Conservation (phyloP, 495 filamentous ascomycete species). For the Tuber melanosporum region DNA sequence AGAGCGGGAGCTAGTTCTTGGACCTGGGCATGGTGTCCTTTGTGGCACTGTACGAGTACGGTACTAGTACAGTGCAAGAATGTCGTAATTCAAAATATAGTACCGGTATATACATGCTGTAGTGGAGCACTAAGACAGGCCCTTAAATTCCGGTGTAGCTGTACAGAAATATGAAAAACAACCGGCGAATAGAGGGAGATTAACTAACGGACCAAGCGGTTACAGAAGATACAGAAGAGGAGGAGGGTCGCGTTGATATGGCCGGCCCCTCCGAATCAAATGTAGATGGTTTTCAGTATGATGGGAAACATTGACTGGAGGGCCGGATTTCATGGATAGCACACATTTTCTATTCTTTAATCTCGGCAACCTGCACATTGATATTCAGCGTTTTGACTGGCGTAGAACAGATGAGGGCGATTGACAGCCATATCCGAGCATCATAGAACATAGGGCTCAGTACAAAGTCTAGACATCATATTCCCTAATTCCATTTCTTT, state of each 20-base stretch:
- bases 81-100: not conserved
- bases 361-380: conserved; percentile 25
- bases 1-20: not conserved
- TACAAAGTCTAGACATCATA: not conserved
- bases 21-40: not conserved
- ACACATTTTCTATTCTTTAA: conserved; percentile 9
- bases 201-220: not conserved
- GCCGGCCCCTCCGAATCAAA: not conserved
- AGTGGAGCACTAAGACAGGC: conserved; percentile 20
- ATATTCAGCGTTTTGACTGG: conserved; percentile 19
- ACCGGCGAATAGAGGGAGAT: not conserved
- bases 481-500: not conserved
- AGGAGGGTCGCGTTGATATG: conserved; percentile 10
- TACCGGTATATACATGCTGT: not conserved
- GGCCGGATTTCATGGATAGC: conserved; percentile 15
- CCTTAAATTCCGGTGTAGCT: conserved; percentile 10
- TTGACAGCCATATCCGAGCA: not conserved
- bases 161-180: conserved; percentile 19
- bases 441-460: not conserved
- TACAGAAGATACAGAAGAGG: not conserved
- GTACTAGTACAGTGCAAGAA: not conserved
- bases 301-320: conserved; percentile 28
- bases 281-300: conserved; percentile 11
- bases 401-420: conserved; percentile 18
- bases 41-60: not conserved